Base-by-base conservation (phyloP, 1,139 yeast species). In the Zhuliangozyma parablackwelliae region DNA sequence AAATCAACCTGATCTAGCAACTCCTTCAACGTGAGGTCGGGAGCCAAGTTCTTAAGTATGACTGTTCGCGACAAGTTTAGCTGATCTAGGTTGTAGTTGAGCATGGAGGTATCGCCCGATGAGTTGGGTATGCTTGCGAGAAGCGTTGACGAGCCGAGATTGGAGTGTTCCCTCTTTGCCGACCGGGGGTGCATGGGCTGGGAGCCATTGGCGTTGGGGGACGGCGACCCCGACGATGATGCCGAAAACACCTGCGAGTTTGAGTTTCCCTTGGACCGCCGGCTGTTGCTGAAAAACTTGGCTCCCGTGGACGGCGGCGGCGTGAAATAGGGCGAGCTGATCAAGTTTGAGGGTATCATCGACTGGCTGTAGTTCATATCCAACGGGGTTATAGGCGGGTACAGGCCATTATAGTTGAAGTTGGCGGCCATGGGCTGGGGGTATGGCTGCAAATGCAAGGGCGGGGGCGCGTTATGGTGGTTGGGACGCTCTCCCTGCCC, bases 321-420 rank as follows among this genome's bases (percentile, higher is more conserved):
- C 30, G 74, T 76, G 33, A 76, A 70, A 51, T 76, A 82, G 0
- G 92, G 92, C 1, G 90, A 80, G 16, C 79, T 78, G 45, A 81
- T 63, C 37, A 84, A 60, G 50, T 82, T 87, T 21, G 86, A 72
- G 1, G 92, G 92, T 29, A 84, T 61, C 69, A 83, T 69, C 12
- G 84, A 76, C n/a, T 82, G 72, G 8, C 81, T 76, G 49, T 75
- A 77, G 6, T 69, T 57, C 40, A 72, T 53, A 47, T 78, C 83
- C 46, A 75, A 64, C 1, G 82, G 82, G 3, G 80, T 67, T 33
- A 45, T 35, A 32, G 49, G 54, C 16, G 36, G 27, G 21, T 34
- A 26, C n/a, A 25, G 33, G 10, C 24, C 30, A 13, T 28, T 23
- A 28, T 31, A 20, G 25, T 12, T 13, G 10, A 21, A 31, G 37